These are phyloP conservation scores for Edaphochlamys debaryana DNA, from an alignment of 139 green algal genomes.

Conservation along the genomic window DNA sequence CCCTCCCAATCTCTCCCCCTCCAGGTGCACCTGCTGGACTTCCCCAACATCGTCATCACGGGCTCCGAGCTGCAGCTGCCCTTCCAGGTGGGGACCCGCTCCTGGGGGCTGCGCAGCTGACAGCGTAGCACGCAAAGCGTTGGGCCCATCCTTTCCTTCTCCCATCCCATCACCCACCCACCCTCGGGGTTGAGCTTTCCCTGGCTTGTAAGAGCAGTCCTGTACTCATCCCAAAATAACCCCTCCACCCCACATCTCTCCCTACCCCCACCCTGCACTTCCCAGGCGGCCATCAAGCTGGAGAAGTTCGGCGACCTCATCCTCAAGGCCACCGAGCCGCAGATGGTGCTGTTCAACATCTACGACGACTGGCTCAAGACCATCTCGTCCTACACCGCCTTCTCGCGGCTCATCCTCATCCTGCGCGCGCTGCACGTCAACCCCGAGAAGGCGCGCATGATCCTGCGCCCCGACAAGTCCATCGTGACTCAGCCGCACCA, in stretches of 20 bases:
- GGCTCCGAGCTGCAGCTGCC: constrained; percentile 98
- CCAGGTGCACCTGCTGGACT: constrained; percentile 99
- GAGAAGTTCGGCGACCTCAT: constrained; percentile 99
- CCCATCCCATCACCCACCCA: too few relatives aligned
- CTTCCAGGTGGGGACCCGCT: constrained; percentile 86
- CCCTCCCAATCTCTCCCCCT: too few relatives aligned
- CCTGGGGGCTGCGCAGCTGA: neutral
- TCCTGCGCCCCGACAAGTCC: constrained; percentile 95
- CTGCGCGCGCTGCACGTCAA: constrained; percentile 98
- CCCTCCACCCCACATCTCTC: too few relatives aligned
- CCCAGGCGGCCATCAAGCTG: constrained; percentile 91
- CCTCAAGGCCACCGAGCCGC: constrained; percentile 91
- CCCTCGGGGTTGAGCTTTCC: too few relatives aligned
- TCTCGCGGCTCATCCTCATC: constrained; percentile 98
- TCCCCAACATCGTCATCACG: constrained; percentile 99
- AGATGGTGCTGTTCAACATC: constrained; percentile 99
- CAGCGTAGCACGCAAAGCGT: too few relatives aligned
- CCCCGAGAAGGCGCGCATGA: constrained; percentile 98
- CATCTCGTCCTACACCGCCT: constrained; percentile 98
- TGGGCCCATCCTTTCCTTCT: too few relatives aligned
- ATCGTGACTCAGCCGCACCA: constrained; percentile 98
- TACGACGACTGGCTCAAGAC: constrained; percentile 99
- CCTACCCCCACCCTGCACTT: neutral
- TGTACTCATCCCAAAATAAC: too few relatives aligned
- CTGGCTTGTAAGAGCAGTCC: too few relatives aligned